Conservation (phyloP, 2,329 filamentous ascomycete genomes). For the Fonsecaea pedrosoi region DNA sequence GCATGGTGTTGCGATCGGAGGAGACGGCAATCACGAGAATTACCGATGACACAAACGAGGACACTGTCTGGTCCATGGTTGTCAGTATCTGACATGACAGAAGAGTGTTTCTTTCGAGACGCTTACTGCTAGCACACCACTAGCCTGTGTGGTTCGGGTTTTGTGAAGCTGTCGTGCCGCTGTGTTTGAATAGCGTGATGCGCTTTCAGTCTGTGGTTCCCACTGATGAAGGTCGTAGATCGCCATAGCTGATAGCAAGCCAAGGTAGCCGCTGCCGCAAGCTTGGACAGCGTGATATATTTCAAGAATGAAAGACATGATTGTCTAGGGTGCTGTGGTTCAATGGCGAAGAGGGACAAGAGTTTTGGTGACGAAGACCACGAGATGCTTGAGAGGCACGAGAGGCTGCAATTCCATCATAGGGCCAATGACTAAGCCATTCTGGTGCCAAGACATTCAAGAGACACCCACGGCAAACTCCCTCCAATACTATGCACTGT, state of each 20-base stretch:
- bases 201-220: constrained; percentile 32
- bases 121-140: constrained; percentile 35
- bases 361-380: not conserved
- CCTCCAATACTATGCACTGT: not conserved
- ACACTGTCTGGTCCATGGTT: constrained; percentile 20
- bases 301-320: constrained; percentile 28
- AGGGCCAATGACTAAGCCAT: not conserved
- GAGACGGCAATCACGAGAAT: constrained; percentile 25
- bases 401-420: not conserved
- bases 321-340: not conserved
- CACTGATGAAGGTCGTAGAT: constrained; percentile 34
- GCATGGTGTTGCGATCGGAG: constrained; percentile 14
- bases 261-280: constrained; percentile 23
- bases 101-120: not conserved
- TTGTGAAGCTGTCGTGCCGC: constrained; percentile 33
- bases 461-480: not conserved
- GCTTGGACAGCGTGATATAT: constrained; percentile 32
- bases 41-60: constrained; percentile 25
- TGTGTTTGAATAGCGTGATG: constrained; percentile 32
- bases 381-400: too few relatives aligned
- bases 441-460: not conserved
- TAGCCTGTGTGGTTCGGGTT: constrained; percentile 35
- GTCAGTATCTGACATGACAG: not conserved
- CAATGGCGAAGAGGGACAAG: constrained; percentile 1
- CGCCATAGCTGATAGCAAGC: constrained; percentile 32